Evolutionary conservation across 768 basidiomycete genomes (phyloP).

Genomic region (Myochromella boudieri): DNA sequence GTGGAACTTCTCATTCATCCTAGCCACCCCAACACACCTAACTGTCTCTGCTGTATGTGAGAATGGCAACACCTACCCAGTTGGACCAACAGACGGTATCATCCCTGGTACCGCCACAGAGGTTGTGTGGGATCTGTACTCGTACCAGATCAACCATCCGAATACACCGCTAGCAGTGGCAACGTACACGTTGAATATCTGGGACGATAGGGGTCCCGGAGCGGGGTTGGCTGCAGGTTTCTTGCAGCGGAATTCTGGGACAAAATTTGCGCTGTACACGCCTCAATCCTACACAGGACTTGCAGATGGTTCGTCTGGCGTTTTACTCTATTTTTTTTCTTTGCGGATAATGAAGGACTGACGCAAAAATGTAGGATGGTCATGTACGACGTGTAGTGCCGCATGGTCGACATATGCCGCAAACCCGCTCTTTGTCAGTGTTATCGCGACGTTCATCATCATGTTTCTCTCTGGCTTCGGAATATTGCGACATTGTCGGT

Average conservation of each 20-base stretch:
- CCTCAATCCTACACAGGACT: constrained; percentile 72
- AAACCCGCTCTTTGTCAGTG: constrained; percentile 56
- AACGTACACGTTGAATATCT: constrained; percentile 77
- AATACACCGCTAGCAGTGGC: constrained; percentile 71
- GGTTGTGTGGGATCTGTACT: constrained; percentile 80
- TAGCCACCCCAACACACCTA: constrained; percentile 68
- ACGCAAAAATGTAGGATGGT: constrained; percentile 45
- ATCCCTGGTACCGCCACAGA: constrained; percentile 69
- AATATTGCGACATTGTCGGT: constrained; percentile 39
- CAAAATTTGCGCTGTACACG: constrained; percentile 84
- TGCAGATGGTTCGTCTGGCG: constrained; percentile 40
- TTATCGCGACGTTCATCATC: constrained; percentile 57
- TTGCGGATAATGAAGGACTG: constrained; percentile 20
- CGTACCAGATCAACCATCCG: constrained; percentile 63
- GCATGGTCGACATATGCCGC: constrained; percentile 33
- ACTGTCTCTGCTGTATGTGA: constrained; percentile 82
- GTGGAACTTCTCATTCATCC: constrained; percentile 83
- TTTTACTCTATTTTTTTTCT: background rate
- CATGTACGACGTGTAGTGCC: constrained; percentile 48
- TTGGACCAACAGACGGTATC: constrained; percentile 74
- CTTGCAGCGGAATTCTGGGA: constrained; percentile 64
- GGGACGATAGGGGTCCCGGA: constrained; percentile 75
- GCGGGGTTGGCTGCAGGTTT: constrained; percentile 60
- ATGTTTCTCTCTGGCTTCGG: constrained; percentile 68
- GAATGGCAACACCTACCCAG: constrained; percentile 88